Evolutionary conservation across 2,329 filamentous ascomycete species (phyloP).

Genomic region (Cladosporium sphaerospermum): DNA sequence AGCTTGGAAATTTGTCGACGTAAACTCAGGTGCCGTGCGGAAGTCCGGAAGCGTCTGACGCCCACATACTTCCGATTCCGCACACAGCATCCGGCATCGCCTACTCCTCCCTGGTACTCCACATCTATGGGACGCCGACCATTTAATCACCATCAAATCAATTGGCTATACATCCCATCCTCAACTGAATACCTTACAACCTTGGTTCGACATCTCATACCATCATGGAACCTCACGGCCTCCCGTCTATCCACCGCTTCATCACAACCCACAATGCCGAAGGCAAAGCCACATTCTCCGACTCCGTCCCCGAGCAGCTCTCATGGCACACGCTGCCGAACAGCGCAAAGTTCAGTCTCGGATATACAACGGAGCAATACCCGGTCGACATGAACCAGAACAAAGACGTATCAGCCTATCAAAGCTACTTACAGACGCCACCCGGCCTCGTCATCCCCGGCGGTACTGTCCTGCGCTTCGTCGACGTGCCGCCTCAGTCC

Average conservation of each 20-base stretch:
- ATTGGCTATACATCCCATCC: no score
- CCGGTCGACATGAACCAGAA: constrained; percentile 42
- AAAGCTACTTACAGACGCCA: constrained; percentile 35
- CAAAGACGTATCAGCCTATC: constrained; percentile 43
- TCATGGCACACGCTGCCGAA: constrained; percentile 15
- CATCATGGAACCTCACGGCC: constrained; percentile 5
- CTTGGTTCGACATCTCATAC: neutral
- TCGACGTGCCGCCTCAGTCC: constrained; percentile 12
- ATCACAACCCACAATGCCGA: constrained; percentile 26
- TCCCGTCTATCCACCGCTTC: constrained; percentile 12
- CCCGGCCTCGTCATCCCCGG: constrained; percentile 45
- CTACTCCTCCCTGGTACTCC: no score
- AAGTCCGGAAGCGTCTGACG: neutral
- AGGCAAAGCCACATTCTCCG: constrained; percentile 26
- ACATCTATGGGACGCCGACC: no score
- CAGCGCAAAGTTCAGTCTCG: constrained; percentile 42
- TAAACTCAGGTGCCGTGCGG: neutral
- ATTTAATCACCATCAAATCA: no score
- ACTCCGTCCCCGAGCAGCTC: constrained; percentile 19
- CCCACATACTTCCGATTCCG: neutral
- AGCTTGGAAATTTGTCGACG: constrained; percentile 34
- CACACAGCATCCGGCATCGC: neutral
- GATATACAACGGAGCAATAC: constrained; percentile 44
- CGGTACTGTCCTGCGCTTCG: constrained; percentile 39
- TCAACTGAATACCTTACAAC: no score